Evolutionary conservation across 2,329 filamentous ascomycete species (phyloP).

Genomic region (Ceratocystis cacaofunesta): DNA sequence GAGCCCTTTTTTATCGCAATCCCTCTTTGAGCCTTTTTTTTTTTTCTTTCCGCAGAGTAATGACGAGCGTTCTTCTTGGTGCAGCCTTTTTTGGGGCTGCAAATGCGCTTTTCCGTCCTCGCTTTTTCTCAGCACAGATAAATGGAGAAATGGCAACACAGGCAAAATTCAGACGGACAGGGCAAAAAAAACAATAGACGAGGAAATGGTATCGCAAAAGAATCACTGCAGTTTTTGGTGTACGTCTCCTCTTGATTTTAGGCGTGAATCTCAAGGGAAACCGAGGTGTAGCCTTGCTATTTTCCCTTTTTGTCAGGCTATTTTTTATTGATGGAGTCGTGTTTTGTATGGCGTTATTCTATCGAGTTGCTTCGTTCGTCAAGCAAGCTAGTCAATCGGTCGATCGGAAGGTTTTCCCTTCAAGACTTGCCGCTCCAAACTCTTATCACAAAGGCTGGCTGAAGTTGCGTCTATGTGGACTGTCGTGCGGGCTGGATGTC

Average conservation of each 20-base stretch:
- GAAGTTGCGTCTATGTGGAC: neutral
- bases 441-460: neutral
- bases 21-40: constrained; percentile 2
- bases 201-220: neutral
- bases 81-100: neutral
- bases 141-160: neutral
- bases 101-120: constrained; percentile 4
- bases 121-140: constrained; percentile 1
- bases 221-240: neutral
- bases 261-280: neutral
- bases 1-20: neutral
- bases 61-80: neutral
- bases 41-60: neutral
- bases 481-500: neutral
- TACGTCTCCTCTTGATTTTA: neutral
- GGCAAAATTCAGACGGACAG: neutral
- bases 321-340: neutral
- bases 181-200: neutral
- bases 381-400: neutral
- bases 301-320: neutral
- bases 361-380: neutral
- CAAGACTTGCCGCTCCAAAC: neutral
- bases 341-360: no score
- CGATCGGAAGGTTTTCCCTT: neutral
- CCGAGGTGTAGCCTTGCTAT: neutral